Percentiles rank a stretch among this genome's conserved stretches.
Evolutionary conservation across 2,329 filamentous ascomycete species (phyloP).

Genomic region (Volutella citrinella): DNA sequence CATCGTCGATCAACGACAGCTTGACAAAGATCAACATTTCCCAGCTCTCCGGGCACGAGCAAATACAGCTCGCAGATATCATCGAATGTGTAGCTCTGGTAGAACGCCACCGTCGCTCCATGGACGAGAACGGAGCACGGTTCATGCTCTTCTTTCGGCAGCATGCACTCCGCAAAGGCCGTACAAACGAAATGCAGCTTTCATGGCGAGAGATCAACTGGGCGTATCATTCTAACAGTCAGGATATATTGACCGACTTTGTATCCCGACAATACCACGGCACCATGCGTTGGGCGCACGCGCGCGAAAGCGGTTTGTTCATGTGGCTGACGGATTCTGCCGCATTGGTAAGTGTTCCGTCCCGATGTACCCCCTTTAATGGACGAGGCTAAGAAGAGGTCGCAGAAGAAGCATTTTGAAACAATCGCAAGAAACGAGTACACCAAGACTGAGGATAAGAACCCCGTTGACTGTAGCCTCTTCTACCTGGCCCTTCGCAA

Average conservation of each 20-base stretch:
- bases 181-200: slow-evolving; percentile 63
- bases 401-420: slow-evolving; percentile 68
- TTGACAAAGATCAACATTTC: slow-evolving; percentile 73
- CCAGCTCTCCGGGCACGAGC: slow-evolving; percentile 79
- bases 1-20: slow-evolving; percentile 69
- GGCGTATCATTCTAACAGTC: slow-evolving; percentile 80
- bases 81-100: slow-evolving; percentile 81
- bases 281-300: slow-evolving; percentile 79
- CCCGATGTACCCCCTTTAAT: too few species aligned
- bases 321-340: slow-evolving; percentile 85
- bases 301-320: slow-evolving; percentile 83
- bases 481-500: slow-evolving; percentile 90
- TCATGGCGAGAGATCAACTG: slow-evolving; percentile 80
- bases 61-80: slow-evolving; percentile 81
- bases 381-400: too few species aligned
- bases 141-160: slow-evolving; percentile 88
- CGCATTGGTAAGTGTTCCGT: slow-evolving; percentile 61
- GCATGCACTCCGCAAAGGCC: slow-evolving; percentile 66
- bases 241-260: slow-evolving; percentile 86
- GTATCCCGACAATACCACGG: slow-evolving; percentile 77
- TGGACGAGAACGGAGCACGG: slow-evolving; percentile 85
- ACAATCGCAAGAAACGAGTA: slow-evolving; percentile 91
- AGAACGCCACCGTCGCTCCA: slow-evolving; percentile 80
- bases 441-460: slow-evolving; percentile 79
- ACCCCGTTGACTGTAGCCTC: slow-evolving; percentile 85